Conservation (phyloP, 2,329 filamentous ascomycete species). For the Ascochyta pisi region DNA sequence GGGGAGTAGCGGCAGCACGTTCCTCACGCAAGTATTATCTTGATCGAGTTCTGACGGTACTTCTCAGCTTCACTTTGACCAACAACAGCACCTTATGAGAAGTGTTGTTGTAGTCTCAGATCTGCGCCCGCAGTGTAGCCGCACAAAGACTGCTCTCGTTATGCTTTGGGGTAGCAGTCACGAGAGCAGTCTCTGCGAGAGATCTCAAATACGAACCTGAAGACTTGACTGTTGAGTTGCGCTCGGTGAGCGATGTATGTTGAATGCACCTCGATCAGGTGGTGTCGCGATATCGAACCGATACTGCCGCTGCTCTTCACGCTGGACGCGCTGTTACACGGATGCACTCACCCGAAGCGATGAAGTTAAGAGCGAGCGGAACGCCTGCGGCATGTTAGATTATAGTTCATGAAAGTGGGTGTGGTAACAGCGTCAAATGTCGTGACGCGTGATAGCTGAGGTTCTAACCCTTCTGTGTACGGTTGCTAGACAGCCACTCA, state of each 20-base stretch:
- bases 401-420: constrained; percentile 17
- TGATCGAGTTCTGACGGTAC: constrained; percentile 96
- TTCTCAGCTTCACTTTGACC: constrained; percentile 78
- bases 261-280: constrained; percentile 14
- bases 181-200: constrained; percentile 38
- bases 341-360: constrained; percentile 84
- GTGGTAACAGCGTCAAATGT: constrained; percentile 7
- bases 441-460: constrained; percentile 15
- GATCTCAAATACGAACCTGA: constrained; percentile 52
- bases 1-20: constrained; percentile 84
- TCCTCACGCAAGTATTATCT: constrained; percentile 99
- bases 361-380: constrained; percentile 85
- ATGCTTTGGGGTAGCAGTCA: constrained; percentile 7
- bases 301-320: constrained; percentile 69
- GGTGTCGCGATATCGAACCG: constrained; percentile 47
- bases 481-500: constrained; percentile 77
- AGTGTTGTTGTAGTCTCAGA: constrained; percentile 40
- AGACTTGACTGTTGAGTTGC: constrained; percentile 25
- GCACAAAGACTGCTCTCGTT: constrained; percentile 46
- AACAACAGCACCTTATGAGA: not conserved
- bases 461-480: constrained; percentile 77
- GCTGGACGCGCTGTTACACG: constrained; percentile 46
- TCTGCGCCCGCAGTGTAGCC: constrained; percentile 87
- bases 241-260: constrained; percentile 13
- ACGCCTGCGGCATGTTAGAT: constrained; percentile 62